These are phyloP conservation scores for Nasturtium officinale DNA, from an alignment of 345 rosid species.

Conservation along the genomic window DNA sequence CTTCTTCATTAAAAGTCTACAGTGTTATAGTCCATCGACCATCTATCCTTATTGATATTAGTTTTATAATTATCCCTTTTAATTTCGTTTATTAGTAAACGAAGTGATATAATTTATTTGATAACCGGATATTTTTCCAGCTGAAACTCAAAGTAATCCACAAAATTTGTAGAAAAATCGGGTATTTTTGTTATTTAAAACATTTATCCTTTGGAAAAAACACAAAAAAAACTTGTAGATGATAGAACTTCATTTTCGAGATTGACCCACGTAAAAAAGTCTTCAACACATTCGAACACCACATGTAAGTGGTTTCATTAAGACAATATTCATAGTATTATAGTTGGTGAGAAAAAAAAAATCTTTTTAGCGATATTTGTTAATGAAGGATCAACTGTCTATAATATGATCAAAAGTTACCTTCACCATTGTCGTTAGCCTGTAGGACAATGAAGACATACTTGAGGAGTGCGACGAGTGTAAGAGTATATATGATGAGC, in stretches of 20 bases:
- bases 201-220: too few relatives aligned
- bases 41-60: neutral
- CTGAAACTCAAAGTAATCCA: too few relatives aligned
- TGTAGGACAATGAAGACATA: slow-evolving; percentile 68
- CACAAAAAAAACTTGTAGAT: too few relatives aligned
- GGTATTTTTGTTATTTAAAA: too few relatives aligned
- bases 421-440: slow-evolving; percentile 88
- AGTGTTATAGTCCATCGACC: neutral
- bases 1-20: neutral
- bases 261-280: too few relatives aligned
- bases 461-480: slow-evolving; percentile 59
- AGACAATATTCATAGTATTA: neutral
- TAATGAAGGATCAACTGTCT: neutral
- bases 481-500: slow-evolving; percentile 65
- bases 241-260: too few relatives aligned
- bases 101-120: too few relatives aligned
- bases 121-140: too few relatives aligned
- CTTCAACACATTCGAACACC: neutral
- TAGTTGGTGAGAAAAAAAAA: neutral
- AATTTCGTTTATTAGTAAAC: too few relatives aligned
- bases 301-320: neutral
- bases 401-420: slow-evolving; percentile 34
- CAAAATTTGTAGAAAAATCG: too few relatives aligned
- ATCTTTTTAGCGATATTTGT: neutral
- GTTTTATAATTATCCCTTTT: too few relatives aligned